These are phyloP conservation scores for Colletotrichum sansevieriae DNA, from an alignment of 2,329 filamentous ascomycete genomes.

Conservation along the genomic window DNA sequence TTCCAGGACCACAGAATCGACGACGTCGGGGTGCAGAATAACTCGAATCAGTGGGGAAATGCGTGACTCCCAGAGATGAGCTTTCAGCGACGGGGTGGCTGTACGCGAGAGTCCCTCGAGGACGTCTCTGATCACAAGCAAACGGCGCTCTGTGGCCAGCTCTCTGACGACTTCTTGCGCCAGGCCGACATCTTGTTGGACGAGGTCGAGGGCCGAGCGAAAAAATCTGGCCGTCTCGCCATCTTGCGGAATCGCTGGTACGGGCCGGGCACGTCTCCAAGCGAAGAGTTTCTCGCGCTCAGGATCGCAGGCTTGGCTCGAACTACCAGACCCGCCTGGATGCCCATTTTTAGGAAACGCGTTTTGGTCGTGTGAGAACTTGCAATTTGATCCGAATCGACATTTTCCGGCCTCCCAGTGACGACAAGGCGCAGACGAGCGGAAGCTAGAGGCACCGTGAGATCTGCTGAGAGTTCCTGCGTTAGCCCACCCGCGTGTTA, in stretches of 20 bases:
- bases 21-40: constrained; percentile 51
- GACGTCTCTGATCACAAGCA: constrained; percentile 12
- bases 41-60: constrained; percentile 51
- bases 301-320: background rate
- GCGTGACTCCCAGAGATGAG: constrained; percentile 8
- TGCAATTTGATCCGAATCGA: constrained; percentile 5
- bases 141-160: constrained; percentile 6
- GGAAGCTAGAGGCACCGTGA: background rate
- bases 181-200: constrained; percentile 10
- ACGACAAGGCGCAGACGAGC: background rate
- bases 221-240: constrained; percentile 17
- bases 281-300: constrained; percentile 10
- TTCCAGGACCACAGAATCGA: constrained; percentile 55
- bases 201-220: background rate
- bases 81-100: background rate
- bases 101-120: background rate
- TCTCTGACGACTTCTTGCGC: constrained; percentile 32
- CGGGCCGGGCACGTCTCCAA: constrained; percentile 23
- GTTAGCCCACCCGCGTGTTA: background rate
- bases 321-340: background rate
- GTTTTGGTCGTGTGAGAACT: constrained; percentile 11
- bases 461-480: background rate
- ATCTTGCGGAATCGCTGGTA: background rate
- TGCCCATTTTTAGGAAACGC: background rate
- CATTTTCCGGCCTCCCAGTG: constrained; percentile 1